These are phyloP conservation scores for Poa pratensis DNA, from an alignment of 176 grass and related monocot species.

Conservation along the genomic window DNA sequence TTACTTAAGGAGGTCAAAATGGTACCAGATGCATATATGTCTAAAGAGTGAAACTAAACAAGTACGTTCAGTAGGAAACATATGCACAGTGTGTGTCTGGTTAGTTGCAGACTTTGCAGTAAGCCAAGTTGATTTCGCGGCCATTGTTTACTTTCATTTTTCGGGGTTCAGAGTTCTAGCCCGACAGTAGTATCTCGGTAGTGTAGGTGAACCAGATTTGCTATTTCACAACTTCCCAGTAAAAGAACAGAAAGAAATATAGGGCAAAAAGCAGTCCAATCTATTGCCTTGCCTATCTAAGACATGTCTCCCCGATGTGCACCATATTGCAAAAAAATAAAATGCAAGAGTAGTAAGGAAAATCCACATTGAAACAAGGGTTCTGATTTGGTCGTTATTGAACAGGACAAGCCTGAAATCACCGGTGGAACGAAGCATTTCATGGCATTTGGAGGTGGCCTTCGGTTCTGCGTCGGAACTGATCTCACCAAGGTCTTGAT, in stretches of 20 bases:
- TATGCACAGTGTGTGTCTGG: background rate
- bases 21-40: slow-evolving; percentile 29
- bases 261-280: background rate
- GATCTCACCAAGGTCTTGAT: slow-evolving; percentile 68
- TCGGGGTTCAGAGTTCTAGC: background rate
- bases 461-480: slow-evolving; percentile 63
- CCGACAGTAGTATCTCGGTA: slow-evolving; percentile 4
- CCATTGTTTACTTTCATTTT: background rate
- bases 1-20: slow-evolving; percentile 51
- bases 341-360: background rate
- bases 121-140: background rate
- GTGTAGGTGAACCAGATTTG: slow-evolving; percentile 18
- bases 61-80: background rate
- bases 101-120: background rate
- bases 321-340: no score
- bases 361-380: background rate
- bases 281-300: no score
- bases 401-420: slow-evolving; percentile 63
- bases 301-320: no score
- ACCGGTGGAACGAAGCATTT: slow-evolving; percentile 63
- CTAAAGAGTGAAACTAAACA: background rate
- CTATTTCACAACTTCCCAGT: background rate
- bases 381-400: slow-evolving; percentile 33
- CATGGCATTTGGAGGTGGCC: slow-evolving; percentile 66
- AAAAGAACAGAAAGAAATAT: slow-evolving; percentile 23